Conservation (phyloP, 345 rosid species). For the Turnera subulata region DNA sequence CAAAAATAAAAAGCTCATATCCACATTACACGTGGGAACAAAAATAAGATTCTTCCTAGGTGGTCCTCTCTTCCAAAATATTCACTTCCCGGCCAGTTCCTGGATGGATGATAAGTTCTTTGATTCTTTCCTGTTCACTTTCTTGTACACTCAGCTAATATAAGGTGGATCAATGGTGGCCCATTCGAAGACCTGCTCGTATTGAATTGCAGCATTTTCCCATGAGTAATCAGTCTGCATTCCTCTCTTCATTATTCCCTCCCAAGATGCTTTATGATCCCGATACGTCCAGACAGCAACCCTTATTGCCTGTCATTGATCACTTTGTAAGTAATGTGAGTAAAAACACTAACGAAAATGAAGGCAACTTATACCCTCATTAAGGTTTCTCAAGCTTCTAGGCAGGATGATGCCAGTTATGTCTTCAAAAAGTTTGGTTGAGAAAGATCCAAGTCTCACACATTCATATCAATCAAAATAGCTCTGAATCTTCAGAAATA, state of each 20-base stretch:
- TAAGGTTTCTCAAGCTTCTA: no score
- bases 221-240: slow-evolving; percentile 66
- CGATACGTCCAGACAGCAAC: slow-evolving; percentile 60
- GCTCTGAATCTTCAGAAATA: no score
- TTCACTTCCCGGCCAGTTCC: no score
- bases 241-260: slow-evolving; percentile 73
- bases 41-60: no score
- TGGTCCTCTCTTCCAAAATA: no score
- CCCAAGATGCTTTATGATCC: slow-evolving; percentile 72
- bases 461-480: no score
- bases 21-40: slow-evolving; percentile 3
- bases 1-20: neutral
- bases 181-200: slow-evolving; percentile 88
- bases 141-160: slow-evolving; percentile 25
- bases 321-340: neutral
- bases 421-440: no score
- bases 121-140: neutral
- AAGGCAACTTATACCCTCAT: no score
- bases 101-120: no score
- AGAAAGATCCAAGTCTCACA: no score
- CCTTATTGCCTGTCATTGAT: slow-evolving; percentile 49
- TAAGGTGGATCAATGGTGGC: slow-evolving; percentile 73
- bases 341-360: no score
- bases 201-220: slow-evolving; percentile 83
- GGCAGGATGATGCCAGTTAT: no score